These are phyloP conservation scores for Ophiosphaerella herpotricha DNA, from an alignment of 2,329 filamentous ascomycete species.

Conservation along the genomic window DNA sequence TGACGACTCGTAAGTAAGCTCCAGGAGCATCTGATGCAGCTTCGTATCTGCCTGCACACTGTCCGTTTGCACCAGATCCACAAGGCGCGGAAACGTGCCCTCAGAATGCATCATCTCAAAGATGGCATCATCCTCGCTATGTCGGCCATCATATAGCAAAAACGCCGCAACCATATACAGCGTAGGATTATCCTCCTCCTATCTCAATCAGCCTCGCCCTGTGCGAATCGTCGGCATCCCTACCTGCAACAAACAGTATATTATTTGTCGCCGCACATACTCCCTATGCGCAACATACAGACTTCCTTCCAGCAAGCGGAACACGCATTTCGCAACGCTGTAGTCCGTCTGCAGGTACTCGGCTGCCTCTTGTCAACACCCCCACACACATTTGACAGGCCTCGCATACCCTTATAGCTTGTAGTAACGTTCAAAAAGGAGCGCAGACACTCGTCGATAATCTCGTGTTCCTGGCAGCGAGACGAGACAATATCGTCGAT, in stretches of 20 bases:
- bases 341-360: slow-evolving; percentile 76
- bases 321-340: slow-evolving; percentile 79
- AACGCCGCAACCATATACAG: slow-evolving; percentile 83
- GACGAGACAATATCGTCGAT: slow-evolving; percentile 68
- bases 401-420: slow-evolving; percentile 65
- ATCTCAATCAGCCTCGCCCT: slow-evolving; percentile 31
- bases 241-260: slow-evolving; percentile 81
- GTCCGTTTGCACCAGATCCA: slow-evolving; percentile 76
- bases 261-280: slow-evolving; percentile 90
- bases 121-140: slow-evolving; percentile 73
- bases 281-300: slow-evolving; percentile 76
- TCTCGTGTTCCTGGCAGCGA: slow-evolving; percentile 63
- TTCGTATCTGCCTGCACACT: slow-evolving; percentile 66
- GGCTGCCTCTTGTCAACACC: slow-evolving; percentile 52
- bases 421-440: slow-evolving; percentile 81
- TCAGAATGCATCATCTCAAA: slow-evolving; percentile 89
- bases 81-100: slow-evolving; percentile 78
- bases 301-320: slow-evolving; percentile 73
- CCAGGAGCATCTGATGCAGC: slow-evolving; percentile 79
- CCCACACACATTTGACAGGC: not conserved
- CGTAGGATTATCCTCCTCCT: slow-evolving; percentile 83
- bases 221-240: slow-evolving; percentile 5
- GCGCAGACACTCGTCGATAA: slow-evolving; percentile 84
- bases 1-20: slow-evolving; percentile 95
- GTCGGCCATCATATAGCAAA: slow-evolving; percentile 82